phyloP scores from a whole-genome alignment of 2,329 filamentous ascomycete genomes.

The Ascosphaera apis region DNA sequence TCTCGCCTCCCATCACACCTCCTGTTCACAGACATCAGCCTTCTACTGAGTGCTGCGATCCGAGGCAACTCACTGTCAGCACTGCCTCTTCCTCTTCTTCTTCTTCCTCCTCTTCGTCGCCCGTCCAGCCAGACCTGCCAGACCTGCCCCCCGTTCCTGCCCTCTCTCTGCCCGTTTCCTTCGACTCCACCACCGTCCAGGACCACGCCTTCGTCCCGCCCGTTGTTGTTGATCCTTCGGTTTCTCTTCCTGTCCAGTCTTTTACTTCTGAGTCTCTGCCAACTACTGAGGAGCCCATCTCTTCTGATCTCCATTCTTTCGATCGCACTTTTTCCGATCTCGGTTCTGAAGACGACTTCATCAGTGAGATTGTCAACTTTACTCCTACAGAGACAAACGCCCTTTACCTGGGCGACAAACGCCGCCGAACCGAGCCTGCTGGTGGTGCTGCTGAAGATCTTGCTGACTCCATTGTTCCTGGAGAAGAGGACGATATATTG shows the following conservation, averaged over 20 bases:
- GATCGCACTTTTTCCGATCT: constrained; percentile 67
- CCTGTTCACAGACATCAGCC: no score
- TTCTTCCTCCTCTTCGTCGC: constrained; percentile 21
- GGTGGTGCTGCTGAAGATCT: no score
- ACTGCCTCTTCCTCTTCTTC: constrained; percentile 22
- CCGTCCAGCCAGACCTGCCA: no score
- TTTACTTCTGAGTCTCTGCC: no score
- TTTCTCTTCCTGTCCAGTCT: no score
- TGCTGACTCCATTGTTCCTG: no score
- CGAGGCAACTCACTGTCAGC: constrained; percentile 61
- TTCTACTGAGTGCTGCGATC: constrained; percentile 70
- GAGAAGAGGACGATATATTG: constrained; percentile 57
- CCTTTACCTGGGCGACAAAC: constrained; percentile 39
- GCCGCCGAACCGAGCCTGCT: constrained; percentile 46
- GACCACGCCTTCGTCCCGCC: constrained; percentile 14
- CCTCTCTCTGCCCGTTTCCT: constrained; percentile 28
- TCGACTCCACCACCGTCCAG: constrained; percentile 23
- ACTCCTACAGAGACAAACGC: constrained; percentile 32
- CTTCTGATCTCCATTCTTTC: constrained; percentile 48
- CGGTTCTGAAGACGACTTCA: constrained; percentile 76
- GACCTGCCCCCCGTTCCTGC: constrained; percentile 41
- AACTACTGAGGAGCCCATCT: no score
- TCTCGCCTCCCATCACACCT: constrained; percentile 37
- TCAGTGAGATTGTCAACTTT: constrained; percentile 50
- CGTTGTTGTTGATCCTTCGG: constrained; percentile 8